Conservation (phyloP, 495 filamentous ascomycete genomes). For the Daldinia concentrica region DNA sequence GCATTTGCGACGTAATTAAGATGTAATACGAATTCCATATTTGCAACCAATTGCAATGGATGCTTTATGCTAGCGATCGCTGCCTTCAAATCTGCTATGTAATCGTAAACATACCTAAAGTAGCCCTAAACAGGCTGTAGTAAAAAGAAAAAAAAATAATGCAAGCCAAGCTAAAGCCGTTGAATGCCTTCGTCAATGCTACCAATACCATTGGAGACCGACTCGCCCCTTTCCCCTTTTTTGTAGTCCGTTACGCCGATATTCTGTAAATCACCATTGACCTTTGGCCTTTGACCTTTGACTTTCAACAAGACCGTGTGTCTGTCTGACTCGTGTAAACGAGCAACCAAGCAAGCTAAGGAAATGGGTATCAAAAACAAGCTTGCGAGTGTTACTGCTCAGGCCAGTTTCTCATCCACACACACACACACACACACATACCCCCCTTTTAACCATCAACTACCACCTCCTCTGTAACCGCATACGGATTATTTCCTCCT, state of each 20-base stretch:
- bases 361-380: constrained; percentile 40
- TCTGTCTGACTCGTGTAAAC: background rate
- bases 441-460: constrained; percentile 12
- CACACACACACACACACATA: background rate
- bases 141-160: background rate
- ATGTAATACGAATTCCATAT: background rate
- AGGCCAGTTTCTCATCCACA: background rate
- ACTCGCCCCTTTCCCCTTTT: background rate
- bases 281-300: background rate
- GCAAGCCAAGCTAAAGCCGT: background rate
- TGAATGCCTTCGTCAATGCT: background rate
- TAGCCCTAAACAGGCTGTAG: background rate
- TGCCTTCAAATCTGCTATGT: background rate
- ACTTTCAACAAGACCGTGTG: background rate
- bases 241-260: background rate
- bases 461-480: constrained; percentile 22
- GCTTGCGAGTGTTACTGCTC: constrained; percentile 14
- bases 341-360: constrained; percentile 28
- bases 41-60: background rate
- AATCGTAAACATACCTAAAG: background rate
- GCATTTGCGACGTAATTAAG: background rate
- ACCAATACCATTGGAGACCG: background rate
- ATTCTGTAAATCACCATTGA: background rate
- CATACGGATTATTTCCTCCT: constrained; percentile 21
- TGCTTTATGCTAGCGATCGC: background rate